Conservation (phyloP, 495 filamentous ascomycete species). For the Darksidea phi region DNA sequence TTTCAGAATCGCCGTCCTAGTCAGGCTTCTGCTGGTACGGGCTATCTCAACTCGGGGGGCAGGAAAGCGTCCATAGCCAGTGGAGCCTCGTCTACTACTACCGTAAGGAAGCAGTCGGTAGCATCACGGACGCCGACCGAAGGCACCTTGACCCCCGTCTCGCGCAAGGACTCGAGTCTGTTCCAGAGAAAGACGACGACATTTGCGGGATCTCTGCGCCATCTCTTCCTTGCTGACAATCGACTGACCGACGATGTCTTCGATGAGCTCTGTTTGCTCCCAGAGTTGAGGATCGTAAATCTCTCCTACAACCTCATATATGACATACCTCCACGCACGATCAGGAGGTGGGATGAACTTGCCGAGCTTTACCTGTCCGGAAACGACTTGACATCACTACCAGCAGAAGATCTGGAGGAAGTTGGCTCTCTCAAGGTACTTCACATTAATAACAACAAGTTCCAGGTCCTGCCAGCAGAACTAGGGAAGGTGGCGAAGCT, state of each 20-base stretch:
- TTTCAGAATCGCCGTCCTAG: conserved; percentile 70
- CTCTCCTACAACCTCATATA: conserved; percentile 92
- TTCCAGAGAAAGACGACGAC: conserved; percentile 73
- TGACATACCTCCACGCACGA: conserved; percentile 83
- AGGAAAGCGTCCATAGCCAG: background rate
- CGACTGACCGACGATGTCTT: conserved; percentile 90
- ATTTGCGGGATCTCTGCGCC: conserved; percentile 77
- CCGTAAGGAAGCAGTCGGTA: conserved; percentile 76
- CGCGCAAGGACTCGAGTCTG: conserved; percentile 84
- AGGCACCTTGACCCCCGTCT: conserved; percentile 57
- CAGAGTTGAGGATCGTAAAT: conserved; percentile 85
- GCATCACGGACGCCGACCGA: conserved; percentile 66
- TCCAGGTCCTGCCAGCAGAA: conserved; percentile 93
- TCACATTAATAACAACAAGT: conserved; percentile 96
- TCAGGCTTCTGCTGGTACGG: conserved; percentile 63
- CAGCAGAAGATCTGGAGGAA: conserved; percentile 92
- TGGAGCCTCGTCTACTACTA: conserved; percentile 50
- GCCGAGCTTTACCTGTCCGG: conserved; percentile 93
- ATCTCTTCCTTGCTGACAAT: conserved; percentile 91
- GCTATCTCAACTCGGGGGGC: conserved; percentile 62
- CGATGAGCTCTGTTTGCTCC: conserved; percentile 77
- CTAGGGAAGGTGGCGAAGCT: conserved; percentile 91
- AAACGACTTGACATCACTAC: conserved; percentile 86
- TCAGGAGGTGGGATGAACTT: conserved; percentile 82
- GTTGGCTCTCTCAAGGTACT: conserved; percentile 80